phyloP scores from a whole-genome alignment of 305 asterid species.

The Solanum hybrid region DNA sequence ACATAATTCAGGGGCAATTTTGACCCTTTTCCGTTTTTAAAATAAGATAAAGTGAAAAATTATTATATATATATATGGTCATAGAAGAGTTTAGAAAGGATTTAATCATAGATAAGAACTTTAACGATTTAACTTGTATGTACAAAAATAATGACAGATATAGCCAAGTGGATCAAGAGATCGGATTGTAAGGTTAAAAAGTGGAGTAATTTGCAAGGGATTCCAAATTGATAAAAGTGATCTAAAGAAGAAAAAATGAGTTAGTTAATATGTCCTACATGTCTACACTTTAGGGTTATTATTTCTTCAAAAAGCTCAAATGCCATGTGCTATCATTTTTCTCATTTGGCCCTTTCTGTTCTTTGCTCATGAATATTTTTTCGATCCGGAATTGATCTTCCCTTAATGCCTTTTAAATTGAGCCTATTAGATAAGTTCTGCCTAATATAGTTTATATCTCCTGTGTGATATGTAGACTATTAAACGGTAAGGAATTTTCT shows the following conservation, averaged over 20 bases:
- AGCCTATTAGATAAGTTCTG: too few species aligned
- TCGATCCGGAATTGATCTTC: rapidly evolving
- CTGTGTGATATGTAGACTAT: too few species aligned
- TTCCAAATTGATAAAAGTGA: not conserved
- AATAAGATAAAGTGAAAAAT: too few species aligned
- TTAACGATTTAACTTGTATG: not conserved
- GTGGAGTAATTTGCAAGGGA: not conserved
- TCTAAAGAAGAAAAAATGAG: not conserved
- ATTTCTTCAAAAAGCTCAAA: not conserved
- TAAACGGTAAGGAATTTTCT: too few species aligned
- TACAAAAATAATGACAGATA: not conserved
- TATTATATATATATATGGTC: not conserved
- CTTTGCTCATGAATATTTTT: not conserved
- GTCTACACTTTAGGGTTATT: not conserved
- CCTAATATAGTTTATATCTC: too few species aligned
- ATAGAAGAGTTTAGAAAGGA: not conserved
- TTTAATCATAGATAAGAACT: not conserved
- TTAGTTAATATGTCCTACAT: not conserved
- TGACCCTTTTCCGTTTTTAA: too few species aligned
- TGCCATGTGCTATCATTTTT: not conserved
- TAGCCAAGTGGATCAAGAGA: not conserved
- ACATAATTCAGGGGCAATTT: too few species aligned
- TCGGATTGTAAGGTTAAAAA: not conserved
- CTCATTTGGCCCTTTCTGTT: not conserved
- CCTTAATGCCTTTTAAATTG: not conserved